Conservation (phyloP, 345 rosid species). For the Stellera chamaejasme region DNA sequence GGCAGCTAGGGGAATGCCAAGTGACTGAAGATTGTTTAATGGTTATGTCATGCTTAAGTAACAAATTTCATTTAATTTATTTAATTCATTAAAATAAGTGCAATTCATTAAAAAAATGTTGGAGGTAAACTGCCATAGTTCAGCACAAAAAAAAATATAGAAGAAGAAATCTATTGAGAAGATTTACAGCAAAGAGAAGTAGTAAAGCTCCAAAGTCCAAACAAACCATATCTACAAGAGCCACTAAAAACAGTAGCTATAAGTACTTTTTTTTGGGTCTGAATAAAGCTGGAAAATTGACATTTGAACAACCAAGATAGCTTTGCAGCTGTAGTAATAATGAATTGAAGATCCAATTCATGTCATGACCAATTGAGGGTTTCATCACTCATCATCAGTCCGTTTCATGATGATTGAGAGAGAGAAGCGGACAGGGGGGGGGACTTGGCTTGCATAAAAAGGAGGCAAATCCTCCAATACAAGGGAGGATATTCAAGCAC, state of each 20-base stretch:
- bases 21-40: too few species aligned
- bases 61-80: too few species aligned
- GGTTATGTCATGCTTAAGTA: too few species aligned
- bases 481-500: neutral
- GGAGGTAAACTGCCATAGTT: too few species aligned
- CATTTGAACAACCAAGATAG: constrained; percentile 6
- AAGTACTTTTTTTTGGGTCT: neutral
- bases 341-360: neutral
- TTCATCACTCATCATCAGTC: constrained; percentile 5
- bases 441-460: constrained; percentile 6
- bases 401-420: constrained; percentile 6
- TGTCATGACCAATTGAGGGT: constrained; percentile 3
- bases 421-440: neutral
- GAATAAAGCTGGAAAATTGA: constrained; percentile 8
- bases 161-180: neutral
- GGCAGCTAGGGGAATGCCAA: too few species aligned
- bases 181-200: neutral
- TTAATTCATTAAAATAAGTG: too few species aligned
- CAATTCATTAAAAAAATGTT: too few species aligned
- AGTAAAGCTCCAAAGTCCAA: neutral
- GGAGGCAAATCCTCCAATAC: neutral
- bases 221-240: neutral
- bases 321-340: constrained; percentile 4
- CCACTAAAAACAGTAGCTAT: neutral
- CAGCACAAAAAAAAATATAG: too few species aligned